Percentiles rank a stretch among this genome's conserved stretches.
Evolutionary conservation across 2,329 filamentous ascomycete species (phyloP).

Genomic region (Helotiales sp.): DNA sequence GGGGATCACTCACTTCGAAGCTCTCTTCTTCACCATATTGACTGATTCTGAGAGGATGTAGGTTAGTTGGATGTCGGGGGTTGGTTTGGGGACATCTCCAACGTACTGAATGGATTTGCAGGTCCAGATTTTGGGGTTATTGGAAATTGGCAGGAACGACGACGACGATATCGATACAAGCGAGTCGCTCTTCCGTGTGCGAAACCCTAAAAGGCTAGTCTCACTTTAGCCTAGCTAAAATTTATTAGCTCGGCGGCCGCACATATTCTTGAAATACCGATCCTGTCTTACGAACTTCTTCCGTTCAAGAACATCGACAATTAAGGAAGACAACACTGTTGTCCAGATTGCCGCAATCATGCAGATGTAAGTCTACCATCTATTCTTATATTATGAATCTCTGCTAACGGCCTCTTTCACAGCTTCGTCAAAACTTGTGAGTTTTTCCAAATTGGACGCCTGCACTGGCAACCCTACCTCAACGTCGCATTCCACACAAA

Average conservation of each 20-base stretch:
- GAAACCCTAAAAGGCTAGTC: constrained; percentile 12
- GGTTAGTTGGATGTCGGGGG: constrained; percentile 3
- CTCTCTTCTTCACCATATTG: constrained; percentile 76
- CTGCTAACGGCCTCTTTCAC: not conserved
- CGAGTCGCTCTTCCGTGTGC: constrained; percentile 10
- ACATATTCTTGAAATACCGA: not conserved
- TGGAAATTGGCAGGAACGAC: not conserved
- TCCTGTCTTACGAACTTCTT: not conserved
- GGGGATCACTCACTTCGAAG: constrained; percentile 60
- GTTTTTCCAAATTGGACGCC: not conserved
- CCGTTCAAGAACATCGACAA: not conserved
- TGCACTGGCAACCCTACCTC: not conserved
- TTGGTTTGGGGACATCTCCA: not conserved
- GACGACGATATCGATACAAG: not conserved
- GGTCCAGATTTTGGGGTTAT: constrained; percentile 25
- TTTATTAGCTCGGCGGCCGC: not conserved
- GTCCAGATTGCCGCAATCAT: constrained; percentile 52
- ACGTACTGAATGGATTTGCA: constrained; percentile 32
- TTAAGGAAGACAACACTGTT: constrained; percentile 16
- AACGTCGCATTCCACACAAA: not conserved
- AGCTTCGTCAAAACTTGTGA: not conserved
- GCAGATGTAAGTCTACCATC: constrained; percentile 30
- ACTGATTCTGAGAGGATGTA: constrained; percentile 53
- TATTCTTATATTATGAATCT: not conserved
- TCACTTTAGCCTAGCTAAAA: not conserved